Conservation (phyloP, 2,329 filamentous ascomycete genomes). For the Exutisphaerella laricina region DNA sequence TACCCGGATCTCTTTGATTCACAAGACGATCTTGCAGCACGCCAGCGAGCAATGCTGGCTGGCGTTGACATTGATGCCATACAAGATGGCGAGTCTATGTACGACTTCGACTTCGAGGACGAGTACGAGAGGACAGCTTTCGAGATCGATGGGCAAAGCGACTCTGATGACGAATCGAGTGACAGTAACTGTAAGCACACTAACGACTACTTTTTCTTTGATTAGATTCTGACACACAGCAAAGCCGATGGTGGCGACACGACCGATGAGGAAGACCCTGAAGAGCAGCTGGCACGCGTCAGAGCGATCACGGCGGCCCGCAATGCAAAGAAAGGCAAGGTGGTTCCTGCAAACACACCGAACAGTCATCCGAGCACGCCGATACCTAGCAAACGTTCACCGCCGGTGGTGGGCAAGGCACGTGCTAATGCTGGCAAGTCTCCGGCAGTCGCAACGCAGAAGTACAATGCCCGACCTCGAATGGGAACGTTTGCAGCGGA, state of each 20-base stretch:
- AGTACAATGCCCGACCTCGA: constrained; percentile 9
- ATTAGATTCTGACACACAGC: constrained; percentile 23
- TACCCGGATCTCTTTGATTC: constrained; percentile 35
- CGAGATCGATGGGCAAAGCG: constrained; percentile 29
- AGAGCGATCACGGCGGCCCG: constrained; percentile 17
- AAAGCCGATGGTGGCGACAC: constrained; percentile 35
- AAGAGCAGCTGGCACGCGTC: constrained; percentile 22
- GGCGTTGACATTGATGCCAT: constrained; percentile 23
- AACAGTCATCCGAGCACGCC: constrained; percentile 21
- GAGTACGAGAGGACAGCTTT: constrained; percentile 28
- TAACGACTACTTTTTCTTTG: constrained; percentile 3
- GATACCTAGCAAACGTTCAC: constrained; percentile 11
- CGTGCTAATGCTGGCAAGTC: constrained; percentile 4
- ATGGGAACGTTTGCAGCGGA: constrained; percentile 20
- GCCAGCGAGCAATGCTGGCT: constrained; percentile 17
- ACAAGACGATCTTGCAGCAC: constrained; percentile 16
- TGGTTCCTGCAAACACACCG: constrained; percentile 14
- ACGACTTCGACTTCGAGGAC: constrained; percentile 33
- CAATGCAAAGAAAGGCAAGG: constrained; percentile 3
- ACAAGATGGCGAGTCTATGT: constrained; percentile 29
- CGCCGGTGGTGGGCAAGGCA: constrained; percentile 5
- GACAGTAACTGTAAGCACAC: constrained; percentile 30
- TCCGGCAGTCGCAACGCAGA: not conserved
- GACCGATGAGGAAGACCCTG: constrained; percentile 33
- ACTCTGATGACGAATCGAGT: constrained; percentile 28